Conservation (phyloP, 106 monocot species). For the Dendrobium huoshanense region DNA sequence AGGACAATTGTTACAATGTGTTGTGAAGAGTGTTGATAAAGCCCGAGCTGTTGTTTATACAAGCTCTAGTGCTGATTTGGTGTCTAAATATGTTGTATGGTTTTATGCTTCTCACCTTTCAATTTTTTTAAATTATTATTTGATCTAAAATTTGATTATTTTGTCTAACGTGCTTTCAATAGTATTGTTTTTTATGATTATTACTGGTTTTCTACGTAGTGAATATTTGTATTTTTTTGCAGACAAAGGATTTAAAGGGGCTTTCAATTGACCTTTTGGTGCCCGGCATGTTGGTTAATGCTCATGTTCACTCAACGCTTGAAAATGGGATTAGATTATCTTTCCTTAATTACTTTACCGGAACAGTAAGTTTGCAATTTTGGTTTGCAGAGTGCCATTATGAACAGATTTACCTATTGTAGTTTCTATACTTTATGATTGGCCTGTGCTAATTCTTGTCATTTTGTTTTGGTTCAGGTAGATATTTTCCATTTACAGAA, state of each 20-base stretch:
- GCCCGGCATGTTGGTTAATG: conserved; percentile 97
- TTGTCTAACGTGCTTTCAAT: not conserved
- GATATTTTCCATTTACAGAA: conserved; percentile 80
- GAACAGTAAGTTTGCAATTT: conserved; percentile 54
- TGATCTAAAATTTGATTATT: not conserved
- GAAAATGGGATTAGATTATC: conserved; percentile 94
- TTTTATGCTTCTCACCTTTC: conserved; percentile 1
- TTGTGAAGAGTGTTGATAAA: conserved; percentile 71
- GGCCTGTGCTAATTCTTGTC: not conserved
- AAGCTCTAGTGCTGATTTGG: conserved; percentile 41
- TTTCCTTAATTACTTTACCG: conserved; percentile 94
- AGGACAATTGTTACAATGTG: conserved; percentile 66
- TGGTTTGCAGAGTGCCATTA: not conserved
- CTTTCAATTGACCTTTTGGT: conserved; percentile 81
- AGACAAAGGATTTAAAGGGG: conserved; percentile 81
- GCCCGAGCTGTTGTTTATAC: conserved; percentile 47
- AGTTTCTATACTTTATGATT: conserved; percentile 1
- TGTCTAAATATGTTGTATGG: conserved; percentile 65
- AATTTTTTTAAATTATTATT: not conserved
- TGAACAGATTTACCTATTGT: not conserved
- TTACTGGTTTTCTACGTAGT: not conserved
- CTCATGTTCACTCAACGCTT: conserved; percentile 57
- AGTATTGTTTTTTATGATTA: not conserved
- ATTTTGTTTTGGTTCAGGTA: conserved; percentile 40
- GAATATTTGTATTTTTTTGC: conserved; percentile 10